Percentiles rank a stretch among this genome's conserved stretches.
Conservation (phyloP, 768 basidiomycete genomes). For the Tricholoma sp. region DNA sequence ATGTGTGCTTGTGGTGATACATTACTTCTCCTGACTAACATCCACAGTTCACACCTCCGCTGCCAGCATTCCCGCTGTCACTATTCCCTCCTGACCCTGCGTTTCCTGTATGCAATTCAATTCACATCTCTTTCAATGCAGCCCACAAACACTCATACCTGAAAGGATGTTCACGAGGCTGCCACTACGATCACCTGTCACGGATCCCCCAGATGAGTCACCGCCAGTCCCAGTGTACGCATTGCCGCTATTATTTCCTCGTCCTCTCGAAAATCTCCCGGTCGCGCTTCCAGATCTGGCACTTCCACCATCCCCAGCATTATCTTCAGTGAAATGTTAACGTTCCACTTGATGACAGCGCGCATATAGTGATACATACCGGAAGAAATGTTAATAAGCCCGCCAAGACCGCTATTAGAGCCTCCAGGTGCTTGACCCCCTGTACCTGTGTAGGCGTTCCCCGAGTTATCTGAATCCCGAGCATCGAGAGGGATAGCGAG, state of each 20-base stretch:
- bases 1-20: slow-evolving; percentile 6
- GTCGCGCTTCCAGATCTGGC: slow-evolving; percentile 27
- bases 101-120: slow-evolving; percentile 28
- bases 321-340: slow-evolving; percentile 7
- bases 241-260: slow-evolving; percentile 12
- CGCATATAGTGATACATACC: slow-evolving; percentile 17
- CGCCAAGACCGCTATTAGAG: slow-evolving; percentile 11
- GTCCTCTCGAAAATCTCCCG: background rate
- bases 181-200: slow-evolving; percentile 8
- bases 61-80: slow-evolving; percentile 26
- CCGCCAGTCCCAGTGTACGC: slow-evolving; percentile 27
- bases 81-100: slow-evolving; percentile 16
- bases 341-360: background rate
- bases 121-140: background rate
- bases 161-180: slow-evolving; percentile 27
- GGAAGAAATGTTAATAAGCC: slow-evolving; percentile 20
- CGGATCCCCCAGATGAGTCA: slow-evolving; percentile 29
- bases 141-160: slow-evolving; percentile 17
- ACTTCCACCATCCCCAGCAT: slow-evolving; percentile 28
- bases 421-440: slow-evolving; percentile 33
- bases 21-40: slow-evolving; percentile 9
- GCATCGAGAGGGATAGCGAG: slow-evolving; percentile 21
- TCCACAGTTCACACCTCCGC: slow-evolving; percentile 11
- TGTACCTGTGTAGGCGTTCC: slow-evolving; percentile 26
- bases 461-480: slow-evolving; percentile 15